These are phyloP conservation scores for Colletotrichum graminicola DNA, from an alignment of 2,329 filamentous ascomycete genomes.

Conservation along the genomic window DNA sequence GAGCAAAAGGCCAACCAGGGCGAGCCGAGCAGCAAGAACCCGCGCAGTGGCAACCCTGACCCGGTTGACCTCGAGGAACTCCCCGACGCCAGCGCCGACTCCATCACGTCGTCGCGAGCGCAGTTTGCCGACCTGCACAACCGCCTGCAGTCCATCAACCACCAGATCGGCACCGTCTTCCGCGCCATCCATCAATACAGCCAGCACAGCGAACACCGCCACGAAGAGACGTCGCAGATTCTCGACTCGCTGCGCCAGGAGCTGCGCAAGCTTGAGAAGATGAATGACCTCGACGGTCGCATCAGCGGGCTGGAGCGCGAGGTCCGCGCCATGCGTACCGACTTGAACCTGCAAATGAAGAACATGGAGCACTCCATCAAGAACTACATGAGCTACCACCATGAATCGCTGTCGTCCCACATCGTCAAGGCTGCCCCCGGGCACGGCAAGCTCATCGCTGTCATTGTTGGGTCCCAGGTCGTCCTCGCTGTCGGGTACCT, in stretches of 20 bases:
- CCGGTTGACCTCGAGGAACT: conserved; percentile 55
- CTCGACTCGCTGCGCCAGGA: conserved; percentile 61
- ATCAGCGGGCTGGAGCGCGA: conserved; percentile 69
- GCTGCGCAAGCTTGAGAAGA: conserved; percentile 58
- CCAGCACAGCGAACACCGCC: conserved; percentile 66
- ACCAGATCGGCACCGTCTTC: conserved; percentile 75
- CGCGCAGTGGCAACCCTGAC: conserved; percentile 46
- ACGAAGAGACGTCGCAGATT: conserved; percentile 65
- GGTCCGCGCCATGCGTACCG: conserved; percentile 67
- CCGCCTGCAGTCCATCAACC: conserved; percentile 80
- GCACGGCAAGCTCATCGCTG: conserved; percentile 70
- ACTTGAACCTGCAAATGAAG: conserved; percentile 63
- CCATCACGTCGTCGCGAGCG: conserved; percentile 61
- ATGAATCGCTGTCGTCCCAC: conserved; percentile 61
- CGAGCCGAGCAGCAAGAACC: conserved; percentile 45
- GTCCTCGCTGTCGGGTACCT: conserved; percentile 77
- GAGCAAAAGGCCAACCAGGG: conserved; percentile 46
- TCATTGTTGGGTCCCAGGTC: conserved; percentile 81
- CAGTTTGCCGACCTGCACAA: conserved; percentile 90
- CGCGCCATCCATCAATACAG: conserved; percentile 65
- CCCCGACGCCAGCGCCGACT: conserved; percentile 62
- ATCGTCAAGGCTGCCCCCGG: conserved; percentile 62
- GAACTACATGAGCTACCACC: conserved; percentile 64
- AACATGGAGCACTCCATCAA: conserved; percentile 66
- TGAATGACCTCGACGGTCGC: conserved; percentile 59